Evolutionary conservation across 495 filamentous ascomycete genomes (phyloP).

Genomic region (Neurospora intermedia): DNA sequence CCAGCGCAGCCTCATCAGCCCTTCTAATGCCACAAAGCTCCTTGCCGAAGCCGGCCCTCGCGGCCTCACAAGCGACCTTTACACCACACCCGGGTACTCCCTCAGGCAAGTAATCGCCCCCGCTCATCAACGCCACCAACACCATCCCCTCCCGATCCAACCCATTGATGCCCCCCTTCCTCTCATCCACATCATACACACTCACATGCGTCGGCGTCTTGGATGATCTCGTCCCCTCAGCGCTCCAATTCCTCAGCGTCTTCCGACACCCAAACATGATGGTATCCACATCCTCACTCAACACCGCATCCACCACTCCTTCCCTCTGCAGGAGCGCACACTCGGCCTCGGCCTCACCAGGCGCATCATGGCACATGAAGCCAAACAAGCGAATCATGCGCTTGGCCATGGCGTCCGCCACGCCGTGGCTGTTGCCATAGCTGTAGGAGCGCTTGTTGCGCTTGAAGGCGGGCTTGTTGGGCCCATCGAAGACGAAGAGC

Average conservation of each 20-base stretch:
- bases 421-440: conserved; percentile 25
- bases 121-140: conserved; percentile 87
- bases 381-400: conserved; percentile 75
- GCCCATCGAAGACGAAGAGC: conserved; percentile 93
- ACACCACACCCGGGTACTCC: conserved; percentile 82
- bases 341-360: conserved; percentile 94
- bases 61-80: conserved; percentile 81
- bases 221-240: conserved; percentile 50
- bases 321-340: conserved; percentile 77
- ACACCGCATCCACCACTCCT: conserved; percentile 85
- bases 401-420: conserved; percentile 55
- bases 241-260: conserved; percentile 75
- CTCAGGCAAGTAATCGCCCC: conserved; percentile 87
- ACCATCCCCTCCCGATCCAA: conserved; percentile 86
- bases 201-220: conserved; percentile 79
- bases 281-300: conserved; percentile 96
- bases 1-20: conserved; percentile 39
- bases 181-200: conserved; percentile 46
- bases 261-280: conserved; percentile 88
- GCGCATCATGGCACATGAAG: conserved; percentile 75
- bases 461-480: conserved; percentile 83
- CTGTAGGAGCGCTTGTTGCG: conserved; percentile 53
- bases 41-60: conserved; percentile 75
- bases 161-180: conserved; percentile 37
- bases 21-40: conserved; percentile 54